A percentile compares a stretch with the other conserved stretches of the same genome.
Conservation (phyloP, 1,284 basidiomycete genomes). For the Tetrapyrgos nigripes region DNA sequence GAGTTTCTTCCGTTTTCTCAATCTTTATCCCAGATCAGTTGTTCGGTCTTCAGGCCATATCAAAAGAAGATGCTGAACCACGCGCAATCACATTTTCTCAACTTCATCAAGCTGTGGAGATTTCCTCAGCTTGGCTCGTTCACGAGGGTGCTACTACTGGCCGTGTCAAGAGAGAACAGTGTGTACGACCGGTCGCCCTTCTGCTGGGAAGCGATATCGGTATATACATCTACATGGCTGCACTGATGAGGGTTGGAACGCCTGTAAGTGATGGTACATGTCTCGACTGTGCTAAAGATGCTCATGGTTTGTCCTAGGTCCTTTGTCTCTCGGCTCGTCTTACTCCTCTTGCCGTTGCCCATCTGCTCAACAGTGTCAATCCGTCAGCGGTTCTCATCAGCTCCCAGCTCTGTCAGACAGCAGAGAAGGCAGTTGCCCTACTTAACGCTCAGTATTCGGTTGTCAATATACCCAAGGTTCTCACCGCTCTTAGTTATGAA, state of each 20-base stretch:
- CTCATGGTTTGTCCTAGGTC: conserved; percentile 29
- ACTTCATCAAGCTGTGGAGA: conserved; percentile 38
- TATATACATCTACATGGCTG: conserved; percentile 43
- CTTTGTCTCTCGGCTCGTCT: conserved; percentile 42
- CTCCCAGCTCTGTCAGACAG: conserved; percentile 33
- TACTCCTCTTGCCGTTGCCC: conserved; percentile 39
- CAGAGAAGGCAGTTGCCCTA: conserved; percentile 33
- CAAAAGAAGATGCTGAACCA: conserved; percentile 25
- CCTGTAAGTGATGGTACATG: conserved; percentile 33
- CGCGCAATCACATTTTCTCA: conserved; percentile 39
- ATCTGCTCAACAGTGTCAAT: conserved; percentile 37
- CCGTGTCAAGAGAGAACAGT: conserved; percentile 25
- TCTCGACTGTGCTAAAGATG: background rate
- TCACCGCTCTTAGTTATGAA: conserved; percentile 27
- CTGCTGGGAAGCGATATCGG: conserved; percentile 43
- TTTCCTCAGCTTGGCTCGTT: conserved; percentile 40
- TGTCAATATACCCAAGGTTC: conserved; percentile 28
- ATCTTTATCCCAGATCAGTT: conserved; percentile 29
- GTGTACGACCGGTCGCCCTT: conserved; percentile 40
- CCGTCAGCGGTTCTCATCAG: conserved; percentile 37
- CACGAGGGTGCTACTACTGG: conserved; percentile 30
- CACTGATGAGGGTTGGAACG: conserved; percentile 40
- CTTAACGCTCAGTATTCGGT: conserved; percentile 24
- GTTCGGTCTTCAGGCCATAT: conserved; percentile 39
- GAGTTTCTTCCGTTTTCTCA: too few species aligned